Base-by-base conservation (phyloP, 2,329 filamentous ascomycete species). In the Colletotrichum spaethianum region DNA sequence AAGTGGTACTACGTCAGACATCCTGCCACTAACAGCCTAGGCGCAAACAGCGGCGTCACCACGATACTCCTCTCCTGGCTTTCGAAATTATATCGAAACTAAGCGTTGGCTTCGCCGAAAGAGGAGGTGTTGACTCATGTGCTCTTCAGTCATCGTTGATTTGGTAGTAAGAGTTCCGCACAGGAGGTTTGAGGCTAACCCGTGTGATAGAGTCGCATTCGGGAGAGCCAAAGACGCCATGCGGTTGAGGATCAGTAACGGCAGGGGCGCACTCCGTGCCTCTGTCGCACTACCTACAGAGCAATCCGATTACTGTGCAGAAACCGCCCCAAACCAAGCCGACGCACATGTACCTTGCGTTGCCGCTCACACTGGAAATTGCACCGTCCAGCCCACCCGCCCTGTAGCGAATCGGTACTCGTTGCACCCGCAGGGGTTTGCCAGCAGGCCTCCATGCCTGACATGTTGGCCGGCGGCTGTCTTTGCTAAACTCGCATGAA, bases 401-500 rank as follows among this genome's bases (percentile, higher is more conserved):
- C 20, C 23, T 38, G 44, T 31, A 70, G 60, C 70, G 59, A 69
- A 72, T 70, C 70, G 59, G 65, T 60, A 72, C 36, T 64, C 55
- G 23, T 64, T 28, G 44, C 70, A 60, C 52, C 65, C 46, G 46
- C 70, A 72, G 70, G 65, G 70, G 65, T 60, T 53, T 23, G 65
- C 53, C 46, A 63, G 65, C 66, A 38, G 53, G 60, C 44, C 53
- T 60, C 36, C 16, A 44, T 64, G 59, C 65, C 65, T 72, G 70
- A 60, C 70, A 69, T 55, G 18, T 60, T 42, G 70, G 67, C 67
- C 52, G 62, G 62, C 67, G 70, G 67, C 61, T 73, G 67, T 72
- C 70, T 69, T 46, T 69, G 31, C 67, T 61, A 73, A 71, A 73
- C 66, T 56, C 33, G 61, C 52, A 65, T 71, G 70, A 73, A 73